Evolutionary conservation across 1,284 basidiomycete species (phyloP).

Genomic region (Veloboletus limbatus): DNA sequence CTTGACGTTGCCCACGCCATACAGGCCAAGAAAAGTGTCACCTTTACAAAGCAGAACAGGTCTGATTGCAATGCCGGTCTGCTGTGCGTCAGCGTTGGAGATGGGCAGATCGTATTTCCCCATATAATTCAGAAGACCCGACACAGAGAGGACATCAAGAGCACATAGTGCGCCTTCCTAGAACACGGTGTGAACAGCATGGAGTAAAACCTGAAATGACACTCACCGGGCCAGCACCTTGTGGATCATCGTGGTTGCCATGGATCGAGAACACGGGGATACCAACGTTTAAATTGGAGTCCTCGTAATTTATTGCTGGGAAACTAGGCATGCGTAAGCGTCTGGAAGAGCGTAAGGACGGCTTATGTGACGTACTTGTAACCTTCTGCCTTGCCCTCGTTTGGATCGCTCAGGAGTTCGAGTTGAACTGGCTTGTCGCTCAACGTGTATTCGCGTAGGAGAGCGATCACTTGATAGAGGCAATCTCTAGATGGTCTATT

Average conservation of each 20-base stretch:
- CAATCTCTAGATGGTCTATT: slow-evolving; percentile 92
- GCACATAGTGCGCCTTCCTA: slow-evolving; percentile 95
- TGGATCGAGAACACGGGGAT: slow-evolving; percentile 99
- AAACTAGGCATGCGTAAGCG: slow-evolving; percentile 60
- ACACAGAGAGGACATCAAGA: slow-evolving; percentile 90
- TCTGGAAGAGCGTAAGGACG: background rate
- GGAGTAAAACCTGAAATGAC: background rate
- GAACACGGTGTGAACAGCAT: background rate
- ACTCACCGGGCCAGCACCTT: slow-evolving; percentile 87
- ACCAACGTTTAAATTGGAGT: slow-evolving; percentile 90
- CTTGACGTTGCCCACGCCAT: slow-evolving; percentile 96
- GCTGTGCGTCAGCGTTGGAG: slow-evolving; percentile 62
- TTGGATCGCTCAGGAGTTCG: slow-evolving; percentile 89
- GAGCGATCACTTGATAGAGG: slow-evolving; percentile 83
- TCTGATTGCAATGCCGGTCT: slow-evolving; percentile 80
- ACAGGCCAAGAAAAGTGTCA: slow-evolving; percentile 80
- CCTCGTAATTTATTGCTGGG: slow-evolving; percentile 96
- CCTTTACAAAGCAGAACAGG: slow-evolving; percentile 93
- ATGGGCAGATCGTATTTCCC: slow-evolving; percentile 80
- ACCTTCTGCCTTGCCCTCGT: slow-evolving; percentile 81
- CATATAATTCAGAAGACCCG: slow-evolving; percentile 96
- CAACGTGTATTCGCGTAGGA: slow-evolving; percentile 89
- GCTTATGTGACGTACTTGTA: slow-evolving; percentile 65
- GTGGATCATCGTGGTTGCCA: slow-evolving; percentile 99
- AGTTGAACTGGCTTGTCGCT: slow-evolving; percentile 86